These are phyloP conservation scores for Fusarium sp. DNA, from an alignment of 2,329 filamentous ascomycete genomes.

Conservation along the genomic window DNA sequence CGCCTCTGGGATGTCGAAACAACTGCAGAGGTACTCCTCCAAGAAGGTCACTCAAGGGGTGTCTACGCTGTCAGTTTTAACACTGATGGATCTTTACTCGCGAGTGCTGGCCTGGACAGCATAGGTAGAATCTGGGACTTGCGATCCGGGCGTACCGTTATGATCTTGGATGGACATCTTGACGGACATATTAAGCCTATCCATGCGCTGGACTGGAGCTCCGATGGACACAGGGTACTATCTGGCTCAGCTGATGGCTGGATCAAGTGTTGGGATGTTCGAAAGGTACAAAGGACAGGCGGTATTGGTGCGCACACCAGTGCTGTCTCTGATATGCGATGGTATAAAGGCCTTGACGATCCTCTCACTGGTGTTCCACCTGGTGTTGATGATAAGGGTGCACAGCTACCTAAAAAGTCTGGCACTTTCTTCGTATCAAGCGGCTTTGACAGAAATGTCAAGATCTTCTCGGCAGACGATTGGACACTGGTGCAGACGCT, in stretches of 20 bases:
- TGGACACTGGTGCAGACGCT: slow-evolving; percentile 91
- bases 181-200: slow-evolving; percentile 89
- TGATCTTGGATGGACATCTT: slow-evolving; percentile 91
- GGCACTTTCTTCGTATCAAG: slow-evolving; percentile 91
- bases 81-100: slow-evolving; percentile 87
- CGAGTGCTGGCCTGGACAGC: slow-evolving; percentile 92
- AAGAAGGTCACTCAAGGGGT: slow-evolving; percentile 94
- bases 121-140: slow-evolving; percentile 97
- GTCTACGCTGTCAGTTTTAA: slow-evolving; percentile 94
- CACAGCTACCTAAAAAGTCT: slow-evolving; percentile 79
- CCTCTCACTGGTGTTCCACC: slow-evolving; percentile 71
- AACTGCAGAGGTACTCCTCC: slow-evolving; percentile 83
- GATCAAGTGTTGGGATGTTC: slow-evolving; percentile 97
- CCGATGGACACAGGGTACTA: slow-evolving; percentile 91
- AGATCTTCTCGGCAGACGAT: slow-evolving; percentile 95
- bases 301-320: slow-evolving; percentile 92
- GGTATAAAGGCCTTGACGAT: slow-evolving; percentile 90
- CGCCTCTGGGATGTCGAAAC: slow-evolving; percentile 94
- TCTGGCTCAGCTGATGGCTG: slow-evolving; percentile 94
- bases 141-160: slow-evolving; percentile 90
- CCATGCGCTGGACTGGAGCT: slow-evolving; percentile 90
- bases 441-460: slow-evolving; percentile 95
- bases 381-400: slow-evolving; percentile 73
- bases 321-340: slow-evolving; percentile 90
- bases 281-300: slow-evolving; percentile 85